phyloP scores from a whole-genome alignment of 768 basidiomycete genomes.

The Auricularia auricula-judae region DNA sequence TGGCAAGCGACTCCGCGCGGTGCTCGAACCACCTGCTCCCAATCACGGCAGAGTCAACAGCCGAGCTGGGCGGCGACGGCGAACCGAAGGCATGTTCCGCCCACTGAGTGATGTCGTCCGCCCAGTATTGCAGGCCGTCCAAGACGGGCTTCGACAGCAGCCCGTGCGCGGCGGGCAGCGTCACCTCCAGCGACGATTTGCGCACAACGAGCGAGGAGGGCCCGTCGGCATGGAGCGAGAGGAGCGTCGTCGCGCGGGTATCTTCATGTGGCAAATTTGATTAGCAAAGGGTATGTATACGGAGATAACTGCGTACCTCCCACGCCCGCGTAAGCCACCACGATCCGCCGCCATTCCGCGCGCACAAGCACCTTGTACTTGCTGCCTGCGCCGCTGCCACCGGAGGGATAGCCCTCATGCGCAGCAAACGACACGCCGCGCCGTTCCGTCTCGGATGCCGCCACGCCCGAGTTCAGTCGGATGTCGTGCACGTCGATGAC shows the following conservation, averaged over 20 bases:
- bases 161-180: conserved; percentile 49
- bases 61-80: conserved; percentile 13
- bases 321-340: conserved; percentile 37
- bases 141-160: conserved; percentile 49
- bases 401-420: neutral
- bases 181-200: conserved; percentile 15
- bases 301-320: conserved; percentile 29
- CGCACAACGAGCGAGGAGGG: neutral
- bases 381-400: neutral
- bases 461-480: conserved; percentile 18
- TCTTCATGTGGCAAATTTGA: conserved; percentile 1
- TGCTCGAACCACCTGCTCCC: conserved; percentile 62
- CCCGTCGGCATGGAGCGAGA: conserved; percentile 6
- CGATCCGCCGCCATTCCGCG: conserved; percentile 20
- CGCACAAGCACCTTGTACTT: neutral
- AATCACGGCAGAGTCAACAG: conserved; percentile 48
- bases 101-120: conserved; percentile 75
- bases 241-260: conserved; percentile 12
- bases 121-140: conserved; percentile 78
- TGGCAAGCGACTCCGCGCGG: neutral
- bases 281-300: conserved; percentile 32
- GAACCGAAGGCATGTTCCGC: conserved; percentile 32
- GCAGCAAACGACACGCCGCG: neutral
- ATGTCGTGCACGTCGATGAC: conserved; percentile 53
- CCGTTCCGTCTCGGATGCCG: neutral